Percentiles rank a stretch among this genome's conserved stretches.
Conservation (phyloP, 2,329 filamentous ascomycete species). For the Kalmusia sp. region DNA sequence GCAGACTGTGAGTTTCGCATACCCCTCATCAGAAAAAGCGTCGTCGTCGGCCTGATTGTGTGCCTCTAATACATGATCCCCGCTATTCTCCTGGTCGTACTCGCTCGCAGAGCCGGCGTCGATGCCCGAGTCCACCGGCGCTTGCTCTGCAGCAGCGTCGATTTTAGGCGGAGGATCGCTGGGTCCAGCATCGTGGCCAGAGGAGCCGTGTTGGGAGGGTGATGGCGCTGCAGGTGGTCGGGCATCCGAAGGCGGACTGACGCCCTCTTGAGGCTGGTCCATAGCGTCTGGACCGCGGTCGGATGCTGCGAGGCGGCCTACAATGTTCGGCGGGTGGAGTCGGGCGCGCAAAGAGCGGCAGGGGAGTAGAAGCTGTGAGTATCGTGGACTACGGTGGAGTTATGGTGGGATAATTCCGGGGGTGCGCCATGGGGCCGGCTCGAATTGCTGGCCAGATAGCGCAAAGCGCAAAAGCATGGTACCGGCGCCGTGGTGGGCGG, state of each 20-base stretch:
- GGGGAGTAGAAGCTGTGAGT: neutral
- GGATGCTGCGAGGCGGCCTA: neutral
- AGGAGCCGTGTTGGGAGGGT: conserved; percentile 1
- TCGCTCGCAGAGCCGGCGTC: conserved; percentile 19
- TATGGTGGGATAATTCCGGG: too few species aligned
- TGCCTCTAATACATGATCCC: conserved; percentile 21
- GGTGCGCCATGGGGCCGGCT: too few species aligned
- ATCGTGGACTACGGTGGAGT: too few species aligned
- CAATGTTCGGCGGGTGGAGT: neutral
- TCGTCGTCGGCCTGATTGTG: conserved; percentile 23
- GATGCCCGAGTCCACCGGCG: conserved; percentile 22
- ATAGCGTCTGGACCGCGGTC: neutral
- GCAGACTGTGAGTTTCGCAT: neutral
- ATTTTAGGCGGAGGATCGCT: conserved; percentile 1
- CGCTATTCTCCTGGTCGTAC: conserved; percentile 29
- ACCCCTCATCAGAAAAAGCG: conserved; percentile 30
- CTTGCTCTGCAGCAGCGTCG: neutral
- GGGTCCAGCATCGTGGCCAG: neutral
- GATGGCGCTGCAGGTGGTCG: neutral
- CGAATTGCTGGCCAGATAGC: too few species aligned
- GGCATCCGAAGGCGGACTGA: neutral
- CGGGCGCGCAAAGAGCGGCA: neutral
- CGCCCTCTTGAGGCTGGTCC: neutral
- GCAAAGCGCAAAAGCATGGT: too few species aligned
- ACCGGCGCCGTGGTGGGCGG: too few species aligned